Evolutionary conservation across 1,139 yeast genomes (phyloP).

Genomic region (Pichia sp.): DNA sequence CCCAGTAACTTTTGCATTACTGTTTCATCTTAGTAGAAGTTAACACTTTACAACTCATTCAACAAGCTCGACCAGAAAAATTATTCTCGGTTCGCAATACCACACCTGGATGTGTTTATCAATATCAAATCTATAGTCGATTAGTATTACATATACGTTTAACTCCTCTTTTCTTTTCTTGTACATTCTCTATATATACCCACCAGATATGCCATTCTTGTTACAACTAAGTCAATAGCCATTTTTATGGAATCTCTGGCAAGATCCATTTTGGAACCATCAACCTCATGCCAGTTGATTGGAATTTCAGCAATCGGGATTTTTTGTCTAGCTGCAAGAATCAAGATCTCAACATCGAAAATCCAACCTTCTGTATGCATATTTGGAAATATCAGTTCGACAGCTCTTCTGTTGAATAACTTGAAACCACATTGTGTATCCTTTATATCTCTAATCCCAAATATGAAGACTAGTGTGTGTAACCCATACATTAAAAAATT

Average conservation of each 20-base stretch:
- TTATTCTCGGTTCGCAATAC: too few relatives aligned
- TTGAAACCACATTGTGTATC: conserved; percentile 99
- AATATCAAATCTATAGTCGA: not conserved
- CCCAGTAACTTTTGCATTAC: too few relatives aligned
- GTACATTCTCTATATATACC: conserved; percentile 52
- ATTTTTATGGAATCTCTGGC: conserved; percentile 85
- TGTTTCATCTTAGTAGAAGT: too few relatives aligned
- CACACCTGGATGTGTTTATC: too few relatives aligned
- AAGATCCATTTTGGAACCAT: conserved; percentile 86
- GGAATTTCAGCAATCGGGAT: conserved; percentile 71
- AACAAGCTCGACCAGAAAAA: too few relatives aligned
- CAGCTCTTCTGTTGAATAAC: conserved; percentile 68
- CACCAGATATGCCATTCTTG: conserved; percentile 76
- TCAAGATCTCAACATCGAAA: conserved; percentile 86
- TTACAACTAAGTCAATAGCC: conserved; percentile 94
- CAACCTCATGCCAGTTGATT: conserved; percentile 95
- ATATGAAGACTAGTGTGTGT: conserved; percentile 75
- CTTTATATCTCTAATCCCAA: conserved; percentile 78
- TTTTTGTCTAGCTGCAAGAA: conserved; percentile 65
- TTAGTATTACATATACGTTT: too few relatives aligned
- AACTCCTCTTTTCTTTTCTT: not conserved
- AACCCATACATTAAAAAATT: conserved; percentile 91
- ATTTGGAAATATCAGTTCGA: conserved; percentile 64
- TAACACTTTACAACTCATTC: too few relatives aligned
- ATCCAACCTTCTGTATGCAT: conserved; percentile 99